Base-by-base conservation (phyloP, 2,329 filamentous ascomycete genomes). In the Aureobasidium zeae region DNA sequence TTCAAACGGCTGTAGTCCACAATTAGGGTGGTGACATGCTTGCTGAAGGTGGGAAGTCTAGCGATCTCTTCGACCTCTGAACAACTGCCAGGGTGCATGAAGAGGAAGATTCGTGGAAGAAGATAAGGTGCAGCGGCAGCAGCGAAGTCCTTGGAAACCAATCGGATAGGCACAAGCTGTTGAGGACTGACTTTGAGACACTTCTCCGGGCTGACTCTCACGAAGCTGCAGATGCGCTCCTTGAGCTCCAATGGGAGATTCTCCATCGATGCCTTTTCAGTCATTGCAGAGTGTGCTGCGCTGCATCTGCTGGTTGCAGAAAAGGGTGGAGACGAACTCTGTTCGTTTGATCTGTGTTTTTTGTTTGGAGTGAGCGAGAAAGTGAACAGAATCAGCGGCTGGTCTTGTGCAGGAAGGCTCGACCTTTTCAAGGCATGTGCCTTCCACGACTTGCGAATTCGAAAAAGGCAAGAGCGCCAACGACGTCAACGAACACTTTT, bases 201-300 rank as follows among this genome's bases (percentile, higher is more conserved):
- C n/a, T n/a, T n/a, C n/a, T n/a, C n/a, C n/a, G n/a, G n/a, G 12
- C 3, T 32, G 15, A 19, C 22, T 1, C 21, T 13, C 2, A 45
- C 13, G 26, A 36, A 32, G 21, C 43, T 38, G n/a, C 43, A 45
- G 34, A 45, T 28, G 12, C 13, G 26, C 25, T 45, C 19, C 33
- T 37, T 37, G 17, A 45, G 11, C 16, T 45, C 33, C 2, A 32
- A 21, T 4, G 43, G 38, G 3, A 33, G 21, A 19, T 11, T 34
- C 1, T 43, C 38, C 38, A 42, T 42, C n/a, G 28, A 30, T 30
- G 28, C 5, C 7, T 25, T 6, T 6, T 11, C 7, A 11, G 22
- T 7, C 7, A 25, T 7, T 2, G 22, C 2, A 25, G 7, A 6
- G 7, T 11, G 22, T 25, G 22, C 22, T 6, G 22, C 11, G 22